A percentile compares a stretch with the other conserved stretches of the same genome.
Conservation (phyloP, 805 yeast genomes). For the Candida nitratophila region DNA sequence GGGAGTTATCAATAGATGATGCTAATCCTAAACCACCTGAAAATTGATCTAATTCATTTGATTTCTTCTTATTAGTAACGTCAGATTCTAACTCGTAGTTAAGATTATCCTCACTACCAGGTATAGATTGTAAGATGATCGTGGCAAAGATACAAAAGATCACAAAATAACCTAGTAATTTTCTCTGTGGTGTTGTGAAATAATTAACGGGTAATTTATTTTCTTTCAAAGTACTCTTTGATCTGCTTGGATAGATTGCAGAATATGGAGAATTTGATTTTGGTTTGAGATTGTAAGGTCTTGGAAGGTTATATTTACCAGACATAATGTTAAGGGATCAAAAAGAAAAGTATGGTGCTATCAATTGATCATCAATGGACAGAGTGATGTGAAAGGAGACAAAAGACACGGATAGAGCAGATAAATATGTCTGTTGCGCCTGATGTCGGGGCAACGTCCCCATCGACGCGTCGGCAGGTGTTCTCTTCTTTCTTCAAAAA, state of each 20-base stretch:
- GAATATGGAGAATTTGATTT: slow-evolving; percentile 3
- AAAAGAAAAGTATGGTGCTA: too few relatives aligned
- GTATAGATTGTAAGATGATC: slow-evolving; percentile 15
- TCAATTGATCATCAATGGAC: too few relatives aligned
- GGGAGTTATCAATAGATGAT: too few relatives aligned
- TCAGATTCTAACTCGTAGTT: background rate
- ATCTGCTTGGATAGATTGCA: background rate
- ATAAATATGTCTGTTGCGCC: too few relatives aligned
- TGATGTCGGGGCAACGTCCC: too few relatives aligned
- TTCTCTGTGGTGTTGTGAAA: slow-evolving; percentile 44
- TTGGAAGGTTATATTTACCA: slow-evolving; percentile 31
- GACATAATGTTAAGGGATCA: too few relatives aligned
- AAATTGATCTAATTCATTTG: background rate
- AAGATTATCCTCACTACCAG: background rate
- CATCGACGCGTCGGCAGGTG: too few relatives aligned
- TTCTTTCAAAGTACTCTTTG: slow-evolving; percentile 14
- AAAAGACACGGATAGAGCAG: too few relatives aligned
- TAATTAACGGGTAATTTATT: slow-evolving; percentile 17
- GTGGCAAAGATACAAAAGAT: slow-evolving; percentile 27
- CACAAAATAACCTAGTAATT: slow-evolving; percentile 30
- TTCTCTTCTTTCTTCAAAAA: too few relatives aligned
- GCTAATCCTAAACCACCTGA: too few relatives aligned
- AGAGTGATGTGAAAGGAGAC: too few relatives aligned
- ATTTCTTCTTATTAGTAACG: background rate
- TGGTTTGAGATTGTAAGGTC: slow-evolving; percentile 32